Percentiles rank a stretch among this genome's conserved stretches.
Conservation (phyloP, 352 stramenopile genomes). For the Pelagophyceae sp. region DNA sequence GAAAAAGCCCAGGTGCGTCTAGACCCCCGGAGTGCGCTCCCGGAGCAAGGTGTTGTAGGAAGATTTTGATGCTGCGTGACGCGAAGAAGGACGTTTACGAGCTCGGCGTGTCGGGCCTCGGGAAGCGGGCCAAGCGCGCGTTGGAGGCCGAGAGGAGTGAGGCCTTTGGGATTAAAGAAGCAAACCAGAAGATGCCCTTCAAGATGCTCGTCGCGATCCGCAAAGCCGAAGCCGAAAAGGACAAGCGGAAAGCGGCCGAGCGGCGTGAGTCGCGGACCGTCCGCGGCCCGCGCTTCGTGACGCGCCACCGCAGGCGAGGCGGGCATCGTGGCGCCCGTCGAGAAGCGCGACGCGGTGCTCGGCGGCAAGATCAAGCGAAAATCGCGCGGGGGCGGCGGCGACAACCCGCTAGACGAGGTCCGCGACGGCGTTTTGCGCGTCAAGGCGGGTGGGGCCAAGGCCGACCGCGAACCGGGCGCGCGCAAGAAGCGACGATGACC, state of each 20-base stretch:
- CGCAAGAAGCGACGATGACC: neutral
- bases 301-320: neutral
- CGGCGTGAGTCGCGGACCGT: neutral
- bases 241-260: neutral
- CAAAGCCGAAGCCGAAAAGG: conserved; percentile 1
- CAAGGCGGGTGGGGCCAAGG: neutral
- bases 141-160: neutral
- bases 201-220: conserved; percentile 18
- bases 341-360: conserved; percentile 8
- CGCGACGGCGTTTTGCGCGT: conserved; percentile 12
- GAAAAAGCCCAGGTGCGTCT: no score
- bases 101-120: conserved; percentile 1
- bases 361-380: neutral
- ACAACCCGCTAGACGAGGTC: neutral
- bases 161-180: neutral
- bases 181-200: conserved; percentile 3
- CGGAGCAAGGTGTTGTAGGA: no score
- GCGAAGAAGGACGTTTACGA: conserved; percentile 14
- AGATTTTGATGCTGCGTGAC: neutral
- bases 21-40: no score
- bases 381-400: neutral
- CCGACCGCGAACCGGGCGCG: no score
- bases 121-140: neutral
- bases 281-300: no score
- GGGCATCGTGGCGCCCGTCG: neutral